Evolutionary conservation across 495 filamentous ascomycete genomes (phyloP).

Genomic region (Talaromyces proteolyticus): DNA sequence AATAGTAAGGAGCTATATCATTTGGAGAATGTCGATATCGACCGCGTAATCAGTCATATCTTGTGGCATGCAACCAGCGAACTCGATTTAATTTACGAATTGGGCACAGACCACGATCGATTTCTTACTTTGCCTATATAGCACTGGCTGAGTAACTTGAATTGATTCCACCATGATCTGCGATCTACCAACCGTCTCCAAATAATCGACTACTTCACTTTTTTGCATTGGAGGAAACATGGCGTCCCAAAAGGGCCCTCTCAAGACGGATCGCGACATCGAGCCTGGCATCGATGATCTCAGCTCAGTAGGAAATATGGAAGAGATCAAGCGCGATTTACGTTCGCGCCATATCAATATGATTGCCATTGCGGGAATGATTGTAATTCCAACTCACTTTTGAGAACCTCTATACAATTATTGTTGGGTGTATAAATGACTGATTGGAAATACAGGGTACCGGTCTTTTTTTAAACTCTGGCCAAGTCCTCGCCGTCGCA

Average conservation of each 20-base stretch:
- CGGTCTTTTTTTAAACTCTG: constrained; percentile 73
- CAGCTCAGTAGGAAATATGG: constrained; percentile 7
- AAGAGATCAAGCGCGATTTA: constrained; percentile 20
- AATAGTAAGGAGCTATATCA: too few relatives aligned
- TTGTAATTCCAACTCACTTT: constrained; percentile 8
- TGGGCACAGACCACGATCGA: too few relatives aligned
- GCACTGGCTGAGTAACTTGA: too few relatives aligned
- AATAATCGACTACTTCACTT: too few relatives aligned
- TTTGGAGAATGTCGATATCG: too few relatives aligned
- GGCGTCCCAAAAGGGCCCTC: constrained; percentile 2
- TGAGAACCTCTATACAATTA: too few relatives aligned
- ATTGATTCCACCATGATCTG: too few relatives aligned
- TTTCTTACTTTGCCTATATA: too few relatives aligned
- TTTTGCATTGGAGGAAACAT: not conserved
- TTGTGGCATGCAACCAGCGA: too few relatives aligned
- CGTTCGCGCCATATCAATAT: constrained; percentile 19
- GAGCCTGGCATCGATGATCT: constrained; percentile 1
- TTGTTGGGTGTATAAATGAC: not conserved
- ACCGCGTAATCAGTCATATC: too few relatives aligned
- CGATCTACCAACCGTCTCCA: too few relatives aligned
- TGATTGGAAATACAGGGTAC: constrained; percentile 36
- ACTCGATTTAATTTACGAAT: too few relatives aligned
- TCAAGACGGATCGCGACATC: constrained; percentile 7
- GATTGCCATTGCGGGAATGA: constrained; percentile 17
- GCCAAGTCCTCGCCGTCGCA: constrained; percentile 58